A percentile compares a stretch with the other conserved stretches of the same genome.
Conservation (phyloP, 176 grass and related monocot genomes). For the Carex littledalei region DNA sequence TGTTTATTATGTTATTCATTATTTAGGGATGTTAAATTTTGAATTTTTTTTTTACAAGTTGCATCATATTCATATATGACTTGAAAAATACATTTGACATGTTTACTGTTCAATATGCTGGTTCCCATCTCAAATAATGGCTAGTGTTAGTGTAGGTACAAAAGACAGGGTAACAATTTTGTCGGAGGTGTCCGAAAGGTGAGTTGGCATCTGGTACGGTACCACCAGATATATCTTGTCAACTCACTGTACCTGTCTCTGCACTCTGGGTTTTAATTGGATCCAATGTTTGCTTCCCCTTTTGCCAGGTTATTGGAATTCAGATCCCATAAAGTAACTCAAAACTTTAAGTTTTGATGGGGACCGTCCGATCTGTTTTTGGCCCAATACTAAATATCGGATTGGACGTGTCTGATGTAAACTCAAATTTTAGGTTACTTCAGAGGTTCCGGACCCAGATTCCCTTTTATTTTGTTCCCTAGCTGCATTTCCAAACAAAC, state of each 20-base stretch:
- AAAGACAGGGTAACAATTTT: conserved; percentile 1
- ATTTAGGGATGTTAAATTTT: background rate
- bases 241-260: background rate
- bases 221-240: conserved; percentile 9
- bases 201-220: conserved; percentile 4
- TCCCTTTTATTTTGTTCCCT: background rate
- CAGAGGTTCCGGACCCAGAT: no score
- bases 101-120: background rate
- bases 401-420: no score
- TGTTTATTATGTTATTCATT: background rate
- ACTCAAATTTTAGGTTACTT: no score
- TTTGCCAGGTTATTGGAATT: background rate
- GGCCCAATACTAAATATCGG: no score
- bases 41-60: background rate
- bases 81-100: background rate
- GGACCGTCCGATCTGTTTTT: no score
- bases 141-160: background rate
- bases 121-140: background rate
- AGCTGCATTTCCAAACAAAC: background rate
- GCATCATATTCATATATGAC: background rate
- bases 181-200: background rate
- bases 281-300: background rate
- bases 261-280: background rate
- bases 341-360: no score
- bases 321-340: no score